A percentile compares a stretch with the other conserved stretches of the same genome.
phyloP scores from a whole-genome alignment of 2,329 filamentous ascomycete species.

The Xylaria sp. region DNA sequence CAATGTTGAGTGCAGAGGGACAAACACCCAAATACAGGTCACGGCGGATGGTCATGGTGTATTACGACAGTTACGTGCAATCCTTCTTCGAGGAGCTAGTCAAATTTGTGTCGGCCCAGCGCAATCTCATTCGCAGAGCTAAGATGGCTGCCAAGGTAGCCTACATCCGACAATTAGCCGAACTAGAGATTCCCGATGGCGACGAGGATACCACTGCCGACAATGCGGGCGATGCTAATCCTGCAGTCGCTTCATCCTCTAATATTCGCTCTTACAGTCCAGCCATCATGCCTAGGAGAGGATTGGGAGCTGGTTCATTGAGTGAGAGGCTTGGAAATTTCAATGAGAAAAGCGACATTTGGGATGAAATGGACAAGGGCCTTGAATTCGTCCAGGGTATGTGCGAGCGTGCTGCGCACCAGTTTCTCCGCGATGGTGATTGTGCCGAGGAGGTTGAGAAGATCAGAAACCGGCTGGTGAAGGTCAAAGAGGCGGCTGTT shows the following conservation, averaged over 20 bases:
- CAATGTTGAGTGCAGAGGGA: slow-evolving; percentile 45
- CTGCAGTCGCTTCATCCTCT: slow-evolving; percentile 24
- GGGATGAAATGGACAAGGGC: slow-evolving; percentile 70
- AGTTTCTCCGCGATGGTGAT: slow-evolving; percentile 81
- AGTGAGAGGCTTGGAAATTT: slow-evolving; percentile 26
- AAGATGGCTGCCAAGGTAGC: slow-evolving; percentile 76
- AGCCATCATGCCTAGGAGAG: slow-evolving; percentile 23
- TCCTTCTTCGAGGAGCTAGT: slow-evolving; percentile 77
- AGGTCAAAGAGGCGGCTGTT: slow-evolving; percentile 57
- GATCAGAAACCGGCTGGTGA: slow-evolving; percentile 59
- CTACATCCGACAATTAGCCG: slow-evolving; percentile 55
- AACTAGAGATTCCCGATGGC: slow-evolving; percentile 52
- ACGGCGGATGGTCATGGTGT: slow-evolving; percentile 76
- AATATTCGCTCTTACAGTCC: slow-evolving; percentile 26
- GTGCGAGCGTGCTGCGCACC: slow-evolving; percentile 82
- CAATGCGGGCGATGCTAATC: slow-evolving; percentile 27
- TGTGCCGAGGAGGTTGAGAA: slow-evolving; percentile 71
- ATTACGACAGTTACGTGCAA: slow-evolving; percentile 85
- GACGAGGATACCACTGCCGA: slow-evolving; percentile 37
- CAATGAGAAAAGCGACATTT: slow-evolving; percentile 44
- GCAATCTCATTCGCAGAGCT: slow-evolving; percentile 81
- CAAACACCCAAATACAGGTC: slow-evolving; percentile 56
- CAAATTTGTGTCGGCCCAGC: slow-evolving; percentile 69
- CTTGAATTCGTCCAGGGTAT: slow-evolving; percentile 75
- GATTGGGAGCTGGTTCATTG: slow-evolving; percentile 26